Evolutionary conservation across 306 rosid species (phyloP).

Genomic region (Psophocarpus tetragonolobus): DNA sequence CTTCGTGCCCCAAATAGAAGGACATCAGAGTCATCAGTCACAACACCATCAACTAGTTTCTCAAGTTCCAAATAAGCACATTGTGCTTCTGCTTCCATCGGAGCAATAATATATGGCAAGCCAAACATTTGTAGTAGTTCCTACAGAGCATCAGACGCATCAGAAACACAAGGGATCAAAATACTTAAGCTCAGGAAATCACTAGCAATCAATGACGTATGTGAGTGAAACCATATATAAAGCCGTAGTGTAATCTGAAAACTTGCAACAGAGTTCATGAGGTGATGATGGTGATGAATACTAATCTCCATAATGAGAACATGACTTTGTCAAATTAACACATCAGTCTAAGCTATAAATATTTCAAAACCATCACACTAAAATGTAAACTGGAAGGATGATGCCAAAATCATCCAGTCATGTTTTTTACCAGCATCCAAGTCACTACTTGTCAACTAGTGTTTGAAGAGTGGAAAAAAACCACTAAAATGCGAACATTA

Average conservation of each 20-base stretch:
- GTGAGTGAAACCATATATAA: not conserved
- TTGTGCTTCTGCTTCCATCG: conserved; percentile 99
- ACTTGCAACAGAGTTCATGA: not conserved
- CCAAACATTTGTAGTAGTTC: conserved; percentile 98
- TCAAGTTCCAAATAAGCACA: conserved; percentile 88
- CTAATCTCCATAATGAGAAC: not conserved
- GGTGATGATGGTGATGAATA: not conserved
- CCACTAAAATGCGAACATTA: not conserved
- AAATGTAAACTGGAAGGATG: not conserved
- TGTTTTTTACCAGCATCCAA: not conserved
- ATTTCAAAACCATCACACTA: not conserved
- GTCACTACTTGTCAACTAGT: not conserved
- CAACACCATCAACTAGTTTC: conserved; percentile 95
- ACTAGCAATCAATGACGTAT: not conserved
- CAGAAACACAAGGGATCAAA: conserved; percentile 25
- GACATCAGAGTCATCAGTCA: conserved; percentile 95
- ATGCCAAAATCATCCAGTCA: conserved; percentile 6
- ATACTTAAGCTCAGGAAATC: conserved; percentile 7
- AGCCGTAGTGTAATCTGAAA: not conserved
- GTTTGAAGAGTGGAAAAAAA: not conserved
- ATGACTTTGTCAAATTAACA: not conserved
- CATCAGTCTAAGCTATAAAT: not conserved
- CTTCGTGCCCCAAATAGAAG: conserved; percentile 87
- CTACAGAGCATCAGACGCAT: conserved; percentile 44
- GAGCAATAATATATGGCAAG: conserved; percentile 93